These are phyloP conservation scores for Penicillium digitatum DNA, from an alignment of 2,329 filamentous ascomycete species.

Conservation along the genomic window DNA sequence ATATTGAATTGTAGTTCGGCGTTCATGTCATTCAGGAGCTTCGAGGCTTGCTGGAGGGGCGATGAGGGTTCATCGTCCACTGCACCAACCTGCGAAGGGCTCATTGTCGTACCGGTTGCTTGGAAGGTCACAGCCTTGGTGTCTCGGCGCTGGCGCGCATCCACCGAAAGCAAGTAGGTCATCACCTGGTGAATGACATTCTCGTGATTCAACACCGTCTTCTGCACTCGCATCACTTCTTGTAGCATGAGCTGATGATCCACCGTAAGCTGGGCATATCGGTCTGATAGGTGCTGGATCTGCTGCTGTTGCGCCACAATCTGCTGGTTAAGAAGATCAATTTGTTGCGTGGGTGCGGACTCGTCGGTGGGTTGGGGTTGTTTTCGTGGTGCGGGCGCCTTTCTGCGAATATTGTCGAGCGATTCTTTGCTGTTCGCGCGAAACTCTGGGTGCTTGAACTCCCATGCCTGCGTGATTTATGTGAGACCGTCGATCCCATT, in stretches of 20 bases:
- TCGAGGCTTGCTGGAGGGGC: constrained; percentile 64
- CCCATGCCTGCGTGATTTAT: constrained; percentile 66
- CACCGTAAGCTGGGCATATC: constrained; percentile 72
- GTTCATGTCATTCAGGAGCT: constrained; percentile 62
- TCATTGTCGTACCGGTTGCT: constrained; percentile 37
- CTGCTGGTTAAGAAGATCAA: constrained; percentile 83
- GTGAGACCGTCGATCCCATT: background rate
- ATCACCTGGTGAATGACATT: constrained; percentile 68
- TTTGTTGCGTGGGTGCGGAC: constrained; percentile 77
- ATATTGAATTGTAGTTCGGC: constrained; percentile 62
- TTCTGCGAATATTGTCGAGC: constrained; percentile 91
- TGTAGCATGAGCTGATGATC: constrained; percentile 63
- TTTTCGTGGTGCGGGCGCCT: constrained; percentile 88
- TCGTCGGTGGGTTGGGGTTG: constrained; percentile 63
- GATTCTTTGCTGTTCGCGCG: constrained; percentile 93
- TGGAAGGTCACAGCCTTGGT: constrained; percentile 49
- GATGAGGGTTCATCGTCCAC: constrained; percentile 63
- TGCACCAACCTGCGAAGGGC: constrained; percentile 45
- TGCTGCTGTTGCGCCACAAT: constrained; percentile 88
- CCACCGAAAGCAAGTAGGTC: constrained; percentile 62
- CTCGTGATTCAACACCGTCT: constrained; percentile 69
- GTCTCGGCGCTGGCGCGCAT: constrained; percentile 58
- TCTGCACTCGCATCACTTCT: constrained; percentile 61
- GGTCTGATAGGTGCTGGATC: constrained; percentile 78
- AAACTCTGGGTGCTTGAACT: constrained; percentile 97